phyloP scores from a whole-genome alignment of 1,284 basidiomycete genomes.

The Takashimella koratensis region DNA sequence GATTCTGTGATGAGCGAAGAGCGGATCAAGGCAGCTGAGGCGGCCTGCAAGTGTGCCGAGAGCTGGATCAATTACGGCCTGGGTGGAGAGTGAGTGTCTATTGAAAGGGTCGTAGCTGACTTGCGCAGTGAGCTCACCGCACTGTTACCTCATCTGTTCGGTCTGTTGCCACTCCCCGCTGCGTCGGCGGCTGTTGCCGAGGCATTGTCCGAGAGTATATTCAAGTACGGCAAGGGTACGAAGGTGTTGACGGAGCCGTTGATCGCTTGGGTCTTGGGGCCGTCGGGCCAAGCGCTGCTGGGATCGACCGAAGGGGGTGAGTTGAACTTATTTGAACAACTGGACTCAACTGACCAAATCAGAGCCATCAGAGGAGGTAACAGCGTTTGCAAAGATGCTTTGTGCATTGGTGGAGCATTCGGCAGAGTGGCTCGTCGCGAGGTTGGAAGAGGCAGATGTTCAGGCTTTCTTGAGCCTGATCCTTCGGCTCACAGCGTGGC shows the following conservation, averaged over 20 bases:
- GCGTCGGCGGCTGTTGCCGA: slow-evolving; percentile 72
- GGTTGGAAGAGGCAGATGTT: slow-evolving; percentile 60
- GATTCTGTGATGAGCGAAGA: slow-evolving; percentile 17
- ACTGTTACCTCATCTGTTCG: slow-evolving; percentile 52
- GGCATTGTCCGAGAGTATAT: slow-evolving; percentile 66
- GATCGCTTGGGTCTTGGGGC: slow-evolving; percentile 66
- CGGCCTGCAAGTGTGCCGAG: slow-evolving; percentile 72
- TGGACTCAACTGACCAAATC: too few species aligned
- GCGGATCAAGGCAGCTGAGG: slow-evolving; percentile 57
- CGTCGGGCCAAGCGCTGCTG: slow-evolving; percentile 26
- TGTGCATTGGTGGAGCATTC: slow-evolving; percentile 79
- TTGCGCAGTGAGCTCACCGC: slow-evolving; percentile 53
- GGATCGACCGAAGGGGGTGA: slow-evolving; percentile 24
- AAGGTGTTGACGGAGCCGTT: slow-evolving; percentile 75
- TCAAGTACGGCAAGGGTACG: slow-evolving; percentile 66
- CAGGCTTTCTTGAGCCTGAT: slow-evolving; percentile 69
- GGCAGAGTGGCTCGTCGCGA: slow-evolving; percentile 67
- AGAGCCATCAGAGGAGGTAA: slow-evolving; percentile 41
- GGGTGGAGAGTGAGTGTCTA: slow-evolving; percentile 58
- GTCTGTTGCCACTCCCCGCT: slow-evolving; percentile 56
- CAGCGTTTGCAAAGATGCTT: slow-evolving; percentile 70
- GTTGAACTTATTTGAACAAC: not conserved
- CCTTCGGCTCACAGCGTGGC: slow-evolving; percentile 69
- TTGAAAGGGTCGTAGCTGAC: slow-evolving; percentile 7
- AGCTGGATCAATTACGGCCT: slow-evolving; percentile 70